A percentile compares a stretch with the other conserved stretches of the same genome.
phyloP scores from a whole-genome alignment of 108 stramenopile genomes.

The Cyclostephanos invisitatus region DNA sequence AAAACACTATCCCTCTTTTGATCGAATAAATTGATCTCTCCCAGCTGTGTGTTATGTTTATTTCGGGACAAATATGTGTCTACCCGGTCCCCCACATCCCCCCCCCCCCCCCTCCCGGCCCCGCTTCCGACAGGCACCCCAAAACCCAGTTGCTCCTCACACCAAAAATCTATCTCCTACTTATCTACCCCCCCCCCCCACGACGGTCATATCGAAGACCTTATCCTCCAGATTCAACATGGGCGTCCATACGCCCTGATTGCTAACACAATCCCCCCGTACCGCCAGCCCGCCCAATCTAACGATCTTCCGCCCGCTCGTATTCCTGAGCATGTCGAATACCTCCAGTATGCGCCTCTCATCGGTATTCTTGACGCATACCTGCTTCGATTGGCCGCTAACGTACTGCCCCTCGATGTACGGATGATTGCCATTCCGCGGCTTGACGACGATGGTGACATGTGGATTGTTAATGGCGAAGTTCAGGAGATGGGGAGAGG shows the following conservation, averaged over 20 bases:
- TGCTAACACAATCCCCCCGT: constrained; percentile 67
- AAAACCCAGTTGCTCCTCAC: no score
- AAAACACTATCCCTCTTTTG: no score
- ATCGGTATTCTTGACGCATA: constrained; percentile 70
- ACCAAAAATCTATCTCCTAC: no score
- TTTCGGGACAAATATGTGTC: no score
- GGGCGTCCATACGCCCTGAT: constrained; percentile 90
- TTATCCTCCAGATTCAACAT: constrained; percentile 53
- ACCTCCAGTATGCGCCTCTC: constrained; percentile 55
- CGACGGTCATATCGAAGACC: not conserved
- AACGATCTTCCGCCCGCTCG: constrained; percentile 82
- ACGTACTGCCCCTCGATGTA: constrained; percentile 72
- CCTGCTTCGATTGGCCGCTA: constrained; percentile 61
- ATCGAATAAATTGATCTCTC: no score
- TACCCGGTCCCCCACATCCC: no score
- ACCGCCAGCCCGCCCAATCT: constrained; percentile 71
- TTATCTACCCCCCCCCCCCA: not conserved
- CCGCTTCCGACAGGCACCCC: no score
- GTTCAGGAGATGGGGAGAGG: constrained; percentile 55
- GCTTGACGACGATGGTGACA: constrained; percentile 58
- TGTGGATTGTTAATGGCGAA: constrained; percentile 67
- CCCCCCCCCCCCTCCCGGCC: no score
- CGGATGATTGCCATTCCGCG: constrained; percentile 79
- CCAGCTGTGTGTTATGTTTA: no score
- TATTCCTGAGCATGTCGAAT: constrained; percentile 66